Conservation (phyloP, 805 yeast species). For the Candida easanensis region DNA sequence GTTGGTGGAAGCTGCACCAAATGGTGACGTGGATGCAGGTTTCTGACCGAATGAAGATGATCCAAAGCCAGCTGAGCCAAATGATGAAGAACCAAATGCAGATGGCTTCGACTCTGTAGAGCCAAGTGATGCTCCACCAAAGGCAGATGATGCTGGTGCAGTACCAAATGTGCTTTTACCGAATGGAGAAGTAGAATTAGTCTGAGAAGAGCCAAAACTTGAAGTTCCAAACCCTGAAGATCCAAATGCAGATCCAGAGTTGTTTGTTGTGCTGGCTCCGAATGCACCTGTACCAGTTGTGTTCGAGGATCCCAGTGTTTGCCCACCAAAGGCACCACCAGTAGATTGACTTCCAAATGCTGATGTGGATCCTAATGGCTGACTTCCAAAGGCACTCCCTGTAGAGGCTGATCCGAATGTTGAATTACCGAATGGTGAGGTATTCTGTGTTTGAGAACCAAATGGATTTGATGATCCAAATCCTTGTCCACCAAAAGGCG, state of each 20-base stretch:
- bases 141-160: constrained; percentile 7
- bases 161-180: constrained; percentile 1
- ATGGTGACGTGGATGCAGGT: constrained; percentile 4
- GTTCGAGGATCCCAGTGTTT: too few relatives aligned
- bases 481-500: constrained; percentile 4
- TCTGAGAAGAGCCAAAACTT: background rate
- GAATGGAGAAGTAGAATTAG: background rate
- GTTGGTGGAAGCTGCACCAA: constrained; percentile 18
- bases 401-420: too few relatives aligned
- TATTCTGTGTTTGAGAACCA: constrained; percentile 3
- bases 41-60: background rate
- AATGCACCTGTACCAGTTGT: too few relatives aligned
- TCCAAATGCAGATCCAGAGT: background rate
- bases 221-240: background rate
- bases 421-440: too few relatives aligned
- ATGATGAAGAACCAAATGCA: constrained; percentile 20
- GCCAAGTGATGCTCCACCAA: constrained; percentile 11
- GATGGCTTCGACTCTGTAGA: constrained; percentile 8
- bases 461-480: too few relatives aligned
- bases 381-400: too few relatives aligned
- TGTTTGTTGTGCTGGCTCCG: too few relatives aligned
- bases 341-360: too few relatives aligned
- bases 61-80: constrained; percentile 19
- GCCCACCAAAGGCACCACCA: too few relatives aligned
- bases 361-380: too few relatives aligned